phyloP scores from a whole-genome alignment of 768 basidiomycete genomes.

The Xerocomus potaroensis region DNA sequence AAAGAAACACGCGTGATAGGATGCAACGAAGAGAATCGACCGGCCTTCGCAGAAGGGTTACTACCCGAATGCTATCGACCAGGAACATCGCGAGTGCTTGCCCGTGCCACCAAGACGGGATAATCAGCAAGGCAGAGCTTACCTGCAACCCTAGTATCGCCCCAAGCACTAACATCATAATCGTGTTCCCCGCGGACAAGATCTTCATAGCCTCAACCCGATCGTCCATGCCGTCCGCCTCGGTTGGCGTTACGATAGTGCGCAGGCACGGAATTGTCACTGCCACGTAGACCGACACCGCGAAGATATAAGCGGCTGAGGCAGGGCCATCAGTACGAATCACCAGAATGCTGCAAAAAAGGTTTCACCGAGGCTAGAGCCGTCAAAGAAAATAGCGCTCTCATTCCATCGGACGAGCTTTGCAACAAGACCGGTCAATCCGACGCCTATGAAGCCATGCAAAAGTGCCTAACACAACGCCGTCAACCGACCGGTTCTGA shows the following conservation, averaged over 20 bases:
- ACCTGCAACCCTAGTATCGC: conserved; percentile 73
- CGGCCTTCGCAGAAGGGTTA: too few relatives aligned
- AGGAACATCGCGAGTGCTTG: too few relatives aligned
- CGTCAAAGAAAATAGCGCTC: conserved; percentile 94
- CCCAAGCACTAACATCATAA: conserved; percentile 66
- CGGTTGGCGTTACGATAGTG: conserved; percentile 62
- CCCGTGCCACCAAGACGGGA: background rate
- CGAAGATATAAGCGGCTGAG: conserved; percentile 70
- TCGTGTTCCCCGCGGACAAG: conserved; percentile 81
- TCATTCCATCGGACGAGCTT: conserved; percentile 90
- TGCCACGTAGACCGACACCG: conserved; percentile 73
- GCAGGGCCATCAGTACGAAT: conserved; percentile 13
- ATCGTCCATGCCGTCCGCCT: conserved; percentile 57
- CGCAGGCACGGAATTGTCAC: conserved; percentile 77
- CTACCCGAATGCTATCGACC: too few relatives aligned
- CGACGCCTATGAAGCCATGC: conserved; percentile 80
- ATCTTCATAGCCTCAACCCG: conserved; percentile 76
- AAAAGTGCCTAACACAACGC: conserved; percentile 64
- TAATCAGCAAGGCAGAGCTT: conserved; percentile 23
- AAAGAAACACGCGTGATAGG: conserved; percentile 10
- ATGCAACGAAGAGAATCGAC: background rate
- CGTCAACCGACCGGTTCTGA: background rate
- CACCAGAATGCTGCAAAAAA: background rate
- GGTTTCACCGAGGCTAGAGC: conserved; percentile 71
- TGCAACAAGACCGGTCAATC: conserved; percentile 65